These are phyloP conservation scores for Fusarium euwallaceae DNA, from an alignment of 2,329 filamentous ascomycete genomes.

Conservation along the genomic window DNA sequence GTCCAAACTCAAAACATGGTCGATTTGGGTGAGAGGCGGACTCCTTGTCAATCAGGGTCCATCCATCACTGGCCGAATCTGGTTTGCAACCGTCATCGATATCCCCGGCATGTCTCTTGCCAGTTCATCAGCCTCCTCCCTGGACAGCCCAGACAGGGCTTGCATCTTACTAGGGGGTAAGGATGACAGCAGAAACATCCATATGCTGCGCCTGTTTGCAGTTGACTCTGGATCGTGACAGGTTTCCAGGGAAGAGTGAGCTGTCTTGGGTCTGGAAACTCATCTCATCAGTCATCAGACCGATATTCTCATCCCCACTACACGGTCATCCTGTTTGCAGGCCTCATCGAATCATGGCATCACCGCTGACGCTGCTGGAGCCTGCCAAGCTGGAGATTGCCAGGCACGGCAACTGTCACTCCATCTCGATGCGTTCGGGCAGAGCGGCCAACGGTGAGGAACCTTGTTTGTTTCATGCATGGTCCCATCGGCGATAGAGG, in stretches of 20 bases:
- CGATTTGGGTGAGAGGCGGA: conserved; percentile 18
- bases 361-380: neutral
- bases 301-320: neutral
- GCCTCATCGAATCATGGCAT: neutral
- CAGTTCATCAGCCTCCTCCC: conserved; percentile 3
- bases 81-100: conserved; percentile 32
- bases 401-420: neutral
- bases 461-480: conserved; percentile 6
- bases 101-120: neutral
- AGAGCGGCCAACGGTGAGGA: neutral
- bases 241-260: neutral
- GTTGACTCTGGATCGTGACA: neutral
- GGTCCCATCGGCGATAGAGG: conserved; percentile 9
- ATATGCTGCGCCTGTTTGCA: neutral
- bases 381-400: neutral
- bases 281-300: neutral
- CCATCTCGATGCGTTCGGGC: neutral
- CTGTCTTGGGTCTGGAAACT: neutral
- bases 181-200: neutral
- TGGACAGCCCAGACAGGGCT: neutral
- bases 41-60: conserved; percentile 35
- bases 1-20: conserved; percentile 9
- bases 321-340: neutral
- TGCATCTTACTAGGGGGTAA: neutral
- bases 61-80: conserved; percentile 6